A percentile compares a stretch with the other conserved stretches of the same genome.
Evolutionary conservation across 2,329 filamentous ascomycete species (phyloP).

Genomic region (Cercospora beticola): DNA sequence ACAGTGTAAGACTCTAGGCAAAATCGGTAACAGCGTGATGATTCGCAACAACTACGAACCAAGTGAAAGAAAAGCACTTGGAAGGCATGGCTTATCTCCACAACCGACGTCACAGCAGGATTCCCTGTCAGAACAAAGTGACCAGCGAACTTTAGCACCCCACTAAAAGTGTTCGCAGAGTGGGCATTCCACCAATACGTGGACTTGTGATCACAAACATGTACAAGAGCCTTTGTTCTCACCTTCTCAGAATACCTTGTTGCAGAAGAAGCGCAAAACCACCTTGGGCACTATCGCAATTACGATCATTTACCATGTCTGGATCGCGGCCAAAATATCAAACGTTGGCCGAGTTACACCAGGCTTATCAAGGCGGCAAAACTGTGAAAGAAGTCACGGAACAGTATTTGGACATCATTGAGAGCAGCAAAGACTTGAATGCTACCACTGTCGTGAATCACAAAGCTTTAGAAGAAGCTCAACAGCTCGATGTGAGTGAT

Average conservation of each 20-base stretch:
- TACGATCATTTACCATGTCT: conserved; percentile 8
- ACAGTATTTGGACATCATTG: conserved; percentile 23
- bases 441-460: conserved; percentile 26
- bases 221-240: not conserved
- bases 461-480: conserved; percentile 23
- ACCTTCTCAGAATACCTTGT: not conserved
- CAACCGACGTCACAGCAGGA: conserved; percentile 15
- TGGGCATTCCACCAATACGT: not conserved
- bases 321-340: conserved; percentile 7
- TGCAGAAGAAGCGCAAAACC: not conserved
- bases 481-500: conserved; percentile 22
- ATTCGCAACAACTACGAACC: not conserved
- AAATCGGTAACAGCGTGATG: not conserved
- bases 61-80: not conserved
- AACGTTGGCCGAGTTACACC: conserved; percentile 25
- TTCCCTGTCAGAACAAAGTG: conserved; percentile 2
- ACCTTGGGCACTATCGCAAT: not conserved
- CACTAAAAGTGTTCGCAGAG: not conserved
- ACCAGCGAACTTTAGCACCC: conserved; percentile 9
- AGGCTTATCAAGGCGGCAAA: conserved; percentile 17
- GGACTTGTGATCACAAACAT: conserved; percentile 2
- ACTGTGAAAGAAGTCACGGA: conserved; percentile 21
- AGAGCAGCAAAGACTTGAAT: conserved; percentile 27
- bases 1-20: not conserved
- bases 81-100: conserved; percentile 9